Conservation (phyloP, 768 basidiomycete species). For the Leccinum sublutescens region DNA sequence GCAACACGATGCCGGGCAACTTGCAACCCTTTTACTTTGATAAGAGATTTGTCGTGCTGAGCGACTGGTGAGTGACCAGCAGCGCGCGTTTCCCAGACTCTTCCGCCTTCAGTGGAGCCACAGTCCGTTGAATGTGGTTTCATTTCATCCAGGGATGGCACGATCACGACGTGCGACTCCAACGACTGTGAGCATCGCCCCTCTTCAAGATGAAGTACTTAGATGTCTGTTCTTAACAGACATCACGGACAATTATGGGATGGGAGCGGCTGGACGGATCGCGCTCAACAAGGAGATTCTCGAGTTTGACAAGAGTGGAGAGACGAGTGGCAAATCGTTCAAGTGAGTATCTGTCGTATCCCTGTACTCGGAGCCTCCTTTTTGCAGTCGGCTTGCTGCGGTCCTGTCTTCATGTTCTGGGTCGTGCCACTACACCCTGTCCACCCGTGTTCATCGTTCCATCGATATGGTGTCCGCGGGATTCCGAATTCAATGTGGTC, state of each 20-base stretch:
- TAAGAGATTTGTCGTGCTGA: constrained; percentile 83
- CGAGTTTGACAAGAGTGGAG: constrained; percentile 38
- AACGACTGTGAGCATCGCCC: constrained; percentile 73
- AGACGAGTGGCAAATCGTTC: constrained; percentile 25
- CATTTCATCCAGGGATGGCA: constrained; percentile 63
- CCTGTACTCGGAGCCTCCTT: neutral
- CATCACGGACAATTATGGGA: constrained; percentile 89
- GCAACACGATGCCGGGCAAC: constrained; percentile 13
- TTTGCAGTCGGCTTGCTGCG: neutral
- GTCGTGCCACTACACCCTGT: neutral
- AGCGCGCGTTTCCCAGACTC: neutral
- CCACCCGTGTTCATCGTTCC: neutral
- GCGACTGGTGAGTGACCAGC: constrained; percentile 71
- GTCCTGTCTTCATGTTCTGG: neutral
- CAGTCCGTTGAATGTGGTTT: neutral
- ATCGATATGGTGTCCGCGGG: constrained; percentile 9
- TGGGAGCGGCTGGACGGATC: constrained; percentile 71
- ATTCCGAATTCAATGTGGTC: neutral
- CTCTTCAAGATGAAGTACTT: neutral
- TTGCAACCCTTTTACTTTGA: constrained; percentile 38
- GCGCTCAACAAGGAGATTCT: constrained; percentile 64
- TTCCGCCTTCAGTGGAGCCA: neutral
- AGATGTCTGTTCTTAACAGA: constrained; percentile 40
- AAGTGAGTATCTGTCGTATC: constrained; percentile 42
- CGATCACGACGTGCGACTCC: constrained; percentile 89